Percentiles rank a stretch among this genome's conserved stretches.
Evolutionary conservation across 352 stramenopile genomes (phyloP).

Genomic region (Globisporangium nodosum): DNA sequence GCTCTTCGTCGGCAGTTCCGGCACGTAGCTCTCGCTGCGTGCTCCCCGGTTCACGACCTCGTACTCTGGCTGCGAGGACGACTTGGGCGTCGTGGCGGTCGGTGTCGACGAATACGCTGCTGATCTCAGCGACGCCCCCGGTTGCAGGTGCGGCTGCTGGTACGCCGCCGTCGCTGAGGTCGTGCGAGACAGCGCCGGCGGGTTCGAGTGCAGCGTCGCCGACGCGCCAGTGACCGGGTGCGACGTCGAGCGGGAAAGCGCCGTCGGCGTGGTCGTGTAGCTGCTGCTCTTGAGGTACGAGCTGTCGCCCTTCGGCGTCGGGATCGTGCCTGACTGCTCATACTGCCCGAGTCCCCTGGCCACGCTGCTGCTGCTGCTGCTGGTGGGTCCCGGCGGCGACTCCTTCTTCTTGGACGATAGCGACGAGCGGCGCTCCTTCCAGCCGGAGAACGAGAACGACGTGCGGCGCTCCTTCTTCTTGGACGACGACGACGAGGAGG

Average conservation of each 20-base stretch:
- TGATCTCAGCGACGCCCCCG: neutral
- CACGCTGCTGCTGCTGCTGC: neutral
- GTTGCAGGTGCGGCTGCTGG: neutral
- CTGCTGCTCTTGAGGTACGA: constrained; percentile 2
- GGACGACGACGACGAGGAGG: neutral
- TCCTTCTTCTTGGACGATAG: constrained; percentile 21
- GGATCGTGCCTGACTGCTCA: neutral
- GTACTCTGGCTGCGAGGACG: constrained; percentile 3
- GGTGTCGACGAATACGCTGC: too few relatives aligned
- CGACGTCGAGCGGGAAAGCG: constrained; percentile 11
- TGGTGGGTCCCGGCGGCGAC: neutral
- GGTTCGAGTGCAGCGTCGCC: constrained; percentile 1
- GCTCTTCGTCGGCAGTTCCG: constrained; percentile 10
- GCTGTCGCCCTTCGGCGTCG: constrained; percentile 7
- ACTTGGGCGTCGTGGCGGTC: constrained; percentile 3
- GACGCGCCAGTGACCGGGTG: constrained; percentile 2
- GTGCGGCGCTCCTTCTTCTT: constrained; percentile 45
- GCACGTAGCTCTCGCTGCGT: constrained; percentile 14
- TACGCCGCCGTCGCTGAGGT: neutral
- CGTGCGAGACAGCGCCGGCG: neutral
- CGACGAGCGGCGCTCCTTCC: constrained; percentile 34
- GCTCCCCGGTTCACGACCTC: constrained; percentile 1
- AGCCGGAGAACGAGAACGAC: constrained; percentile 49
- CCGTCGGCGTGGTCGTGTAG: constrained; percentile 11
- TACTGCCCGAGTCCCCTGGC: neutral